phyloP scores from a whole-genome alignment of 139 green algal species.

The Pseudopediastrum boryanum region DNA sequence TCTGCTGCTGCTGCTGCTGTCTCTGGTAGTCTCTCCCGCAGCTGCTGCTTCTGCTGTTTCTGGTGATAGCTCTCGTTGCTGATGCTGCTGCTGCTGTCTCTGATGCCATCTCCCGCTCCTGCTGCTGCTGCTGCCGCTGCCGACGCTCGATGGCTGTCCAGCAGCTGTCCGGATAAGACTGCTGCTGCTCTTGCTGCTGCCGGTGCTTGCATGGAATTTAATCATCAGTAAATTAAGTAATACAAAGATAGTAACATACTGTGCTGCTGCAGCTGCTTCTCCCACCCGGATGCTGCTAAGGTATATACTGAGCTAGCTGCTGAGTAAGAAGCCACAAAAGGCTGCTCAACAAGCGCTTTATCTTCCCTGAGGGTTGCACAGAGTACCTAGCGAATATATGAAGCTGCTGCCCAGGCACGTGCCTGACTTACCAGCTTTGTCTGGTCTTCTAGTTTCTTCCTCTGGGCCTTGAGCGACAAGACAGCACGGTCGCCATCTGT shows the following conservation, averaged over 20 bases:
- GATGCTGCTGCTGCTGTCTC: not conserved
- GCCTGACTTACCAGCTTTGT: slow-evolving; percentile 51
- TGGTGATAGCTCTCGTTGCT: not conserved
- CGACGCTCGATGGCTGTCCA: not conserved
- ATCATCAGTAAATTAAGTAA: no score
- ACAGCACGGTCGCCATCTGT: slow-evolving; percentile 77
- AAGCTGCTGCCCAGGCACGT: not conserved
- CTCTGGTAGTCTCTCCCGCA: no score
- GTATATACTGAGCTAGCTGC: not conserved
- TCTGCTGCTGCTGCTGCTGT: no score
- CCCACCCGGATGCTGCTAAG: no score
- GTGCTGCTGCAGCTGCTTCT: not conserved
- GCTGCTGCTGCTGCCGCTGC: slow-evolving; percentile 2
- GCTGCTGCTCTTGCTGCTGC: not conserved
- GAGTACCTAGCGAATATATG: not conserved
- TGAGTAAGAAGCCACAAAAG: not conserved
- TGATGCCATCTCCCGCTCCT: not conserved
- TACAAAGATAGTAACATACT: no score
- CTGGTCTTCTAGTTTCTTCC: slow-evolving; percentile 72
- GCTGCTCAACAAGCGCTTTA: not conserved
- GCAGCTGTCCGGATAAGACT: no score
- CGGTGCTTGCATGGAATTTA: no score
- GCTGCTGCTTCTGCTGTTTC: no score
- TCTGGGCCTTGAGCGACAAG: slow-evolving; percentile 77
- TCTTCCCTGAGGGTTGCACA: not conserved